Conservation (phyloP, 352 stramenopile species). For the Phytopythium helicoides region DNA sequence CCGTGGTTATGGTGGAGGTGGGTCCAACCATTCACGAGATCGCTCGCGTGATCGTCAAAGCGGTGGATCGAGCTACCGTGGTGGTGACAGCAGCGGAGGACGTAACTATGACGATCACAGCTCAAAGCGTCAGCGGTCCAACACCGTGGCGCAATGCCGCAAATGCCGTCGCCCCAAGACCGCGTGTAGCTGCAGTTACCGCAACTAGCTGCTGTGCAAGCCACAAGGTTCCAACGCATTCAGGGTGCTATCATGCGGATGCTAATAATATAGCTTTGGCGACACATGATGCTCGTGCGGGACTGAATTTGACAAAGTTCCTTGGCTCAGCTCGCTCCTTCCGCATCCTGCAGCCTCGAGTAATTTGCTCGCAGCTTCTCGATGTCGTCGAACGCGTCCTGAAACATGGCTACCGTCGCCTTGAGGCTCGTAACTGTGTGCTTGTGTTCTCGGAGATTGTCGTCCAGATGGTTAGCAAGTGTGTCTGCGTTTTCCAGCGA, state of each 20-base stretch:
- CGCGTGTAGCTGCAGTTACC: conserved; percentile 54
- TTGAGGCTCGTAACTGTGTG: conserved; percentile 15
- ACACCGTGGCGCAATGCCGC: conserved; percentile 38
- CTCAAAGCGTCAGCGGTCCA: conserved; percentile 31
- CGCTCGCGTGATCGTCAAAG: conserved; percentile 23
- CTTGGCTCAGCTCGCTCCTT: not conserved
- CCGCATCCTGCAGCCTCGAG: conserved; percentile 15
- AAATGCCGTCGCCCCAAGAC: conserved; percentile 49
- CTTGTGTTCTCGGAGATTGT: conserved; percentile 23
- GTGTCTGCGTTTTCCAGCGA: conserved; percentile 13
- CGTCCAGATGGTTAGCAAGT: conserved; percentile 8
- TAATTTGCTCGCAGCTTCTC: conserved; percentile 23
- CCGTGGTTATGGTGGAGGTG: conserved; percentile 5
- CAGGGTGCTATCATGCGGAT: too few species aligned
- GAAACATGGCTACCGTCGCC: conserved; percentile 20
- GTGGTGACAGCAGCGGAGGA: conserved; percentile 20
- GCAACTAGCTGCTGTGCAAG: conserved; percentile 16
- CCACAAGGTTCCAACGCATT: too few species aligned
- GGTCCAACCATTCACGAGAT: conserved; percentile 14
- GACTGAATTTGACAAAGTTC: too few species aligned
- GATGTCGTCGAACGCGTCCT: conserved; percentile 25
- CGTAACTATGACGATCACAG: conserved; percentile 22
- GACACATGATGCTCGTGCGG: too few species aligned
- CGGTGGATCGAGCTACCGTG: conserved; percentile 20
- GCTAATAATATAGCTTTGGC: too few species aligned